Conservation (phyloP, 305 asterid genomes). For the Fraxinus baroniana region DNA sequence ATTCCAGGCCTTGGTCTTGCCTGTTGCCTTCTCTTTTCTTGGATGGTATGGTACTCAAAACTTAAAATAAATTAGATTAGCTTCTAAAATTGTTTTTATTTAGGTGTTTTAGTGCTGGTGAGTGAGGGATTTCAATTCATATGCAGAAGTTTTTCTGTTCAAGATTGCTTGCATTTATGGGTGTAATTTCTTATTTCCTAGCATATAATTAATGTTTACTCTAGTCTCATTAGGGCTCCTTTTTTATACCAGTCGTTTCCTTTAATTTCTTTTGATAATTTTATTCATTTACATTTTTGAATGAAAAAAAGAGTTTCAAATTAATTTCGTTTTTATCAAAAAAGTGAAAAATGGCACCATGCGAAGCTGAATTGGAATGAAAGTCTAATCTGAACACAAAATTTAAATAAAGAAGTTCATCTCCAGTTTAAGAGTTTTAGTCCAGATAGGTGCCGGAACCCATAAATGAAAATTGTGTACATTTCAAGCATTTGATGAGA, state of each 20-base stretch:
- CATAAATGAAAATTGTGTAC: no score
- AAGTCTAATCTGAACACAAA: neutral
- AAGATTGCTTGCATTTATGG: neutral
- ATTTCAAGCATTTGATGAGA: no score
- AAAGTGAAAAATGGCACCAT: neutral
- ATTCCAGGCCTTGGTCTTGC: slow-evolving; percentile 82
- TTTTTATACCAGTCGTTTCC: neutral
- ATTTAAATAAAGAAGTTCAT: neutral
- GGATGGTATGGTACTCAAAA: slow-evolving; percentile 58
- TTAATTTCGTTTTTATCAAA: neutral
- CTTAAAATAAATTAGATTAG: neutral
- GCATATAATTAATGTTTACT: neutral
- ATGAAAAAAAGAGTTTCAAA: neutral
- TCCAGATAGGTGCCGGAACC: no score
- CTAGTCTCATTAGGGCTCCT: neutral
- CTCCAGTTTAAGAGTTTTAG: neutral
- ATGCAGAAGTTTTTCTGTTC: neutral
- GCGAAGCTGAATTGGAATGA: neutral
- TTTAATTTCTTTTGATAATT: neutral
- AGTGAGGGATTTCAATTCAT: neutral
- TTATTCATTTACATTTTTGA: neutral
- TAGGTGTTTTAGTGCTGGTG: neutral
- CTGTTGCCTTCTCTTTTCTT: slow-evolving; percentile 89
- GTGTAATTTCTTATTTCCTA: neutral
- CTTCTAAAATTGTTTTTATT: neutral